phyloP scores from a whole-genome alignment of 2,329 filamentous ascomycete species.

The Claviceps paspali region DNA sequence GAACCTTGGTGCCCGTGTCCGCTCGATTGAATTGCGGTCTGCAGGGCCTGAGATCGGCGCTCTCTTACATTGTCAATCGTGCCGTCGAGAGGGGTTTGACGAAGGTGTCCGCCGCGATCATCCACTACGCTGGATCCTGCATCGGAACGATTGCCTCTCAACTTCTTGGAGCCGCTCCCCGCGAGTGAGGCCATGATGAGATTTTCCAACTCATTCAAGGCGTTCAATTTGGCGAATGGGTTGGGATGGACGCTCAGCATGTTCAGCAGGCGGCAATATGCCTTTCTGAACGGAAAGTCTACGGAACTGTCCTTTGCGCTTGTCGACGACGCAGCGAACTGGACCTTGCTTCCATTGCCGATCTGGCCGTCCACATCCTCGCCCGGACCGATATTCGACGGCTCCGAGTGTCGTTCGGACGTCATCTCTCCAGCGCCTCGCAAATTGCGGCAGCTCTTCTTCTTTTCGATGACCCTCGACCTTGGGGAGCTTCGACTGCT shows the following conservation, averaged over 20 bases:
- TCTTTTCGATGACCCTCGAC: conserved; percentile 43
- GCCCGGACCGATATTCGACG: conserved; percentile 22
- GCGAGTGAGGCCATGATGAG: conserved; percentile 61
- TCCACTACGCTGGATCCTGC: conserved; percentile 18
- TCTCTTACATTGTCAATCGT: conserved; percentile 57
- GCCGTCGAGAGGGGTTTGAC: conserved; percentile 41
- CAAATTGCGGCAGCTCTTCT: conserved; percentile 53
- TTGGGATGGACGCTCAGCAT: conserved; percentile 86
- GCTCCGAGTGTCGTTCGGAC: conserved; percentile 21
- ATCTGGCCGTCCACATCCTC: conserved; percentile 19
- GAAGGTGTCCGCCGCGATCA: conserved; percentile 19
- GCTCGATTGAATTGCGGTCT: conserved; percentile 14
- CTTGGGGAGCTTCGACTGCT: conserved; percentile 28
- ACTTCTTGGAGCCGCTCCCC: conserved; percentile 18
- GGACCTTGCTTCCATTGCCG: conserved; percentile 7
- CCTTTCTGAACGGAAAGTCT: conserved; percentile 66
- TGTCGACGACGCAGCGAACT: not conserved
- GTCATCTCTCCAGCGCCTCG: conserved; percentile 31
- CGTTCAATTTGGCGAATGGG: conserved; percentile 71
- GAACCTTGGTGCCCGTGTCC: conserved; percentile 19
- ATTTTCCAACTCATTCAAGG: conserved; percentile 67
- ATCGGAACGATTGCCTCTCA: conserved; percentile 22
- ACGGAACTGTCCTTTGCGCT: conserved; percentile 4
- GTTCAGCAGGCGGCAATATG: conserved; percentile 64
- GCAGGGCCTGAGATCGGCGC: conserved; percentile 40